Evolutionary conservation across 805 yeast genomes (phyloP), one percentile per base, ranked within the genome.

Genomic region (Candida maris): DNA sequence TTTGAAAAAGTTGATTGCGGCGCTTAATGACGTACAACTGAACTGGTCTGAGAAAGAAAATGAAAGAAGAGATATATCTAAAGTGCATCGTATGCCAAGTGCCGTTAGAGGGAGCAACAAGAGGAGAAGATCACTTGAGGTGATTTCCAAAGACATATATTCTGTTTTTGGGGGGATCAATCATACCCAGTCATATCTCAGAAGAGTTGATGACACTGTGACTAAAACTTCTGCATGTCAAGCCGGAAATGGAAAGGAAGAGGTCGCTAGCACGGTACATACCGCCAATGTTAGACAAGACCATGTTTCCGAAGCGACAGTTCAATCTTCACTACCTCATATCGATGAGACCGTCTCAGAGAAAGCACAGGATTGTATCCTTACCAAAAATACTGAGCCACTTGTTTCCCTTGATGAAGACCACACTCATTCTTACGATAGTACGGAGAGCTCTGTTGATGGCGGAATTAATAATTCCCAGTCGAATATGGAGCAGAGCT

Each of bases 131-230:
- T 25, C 39, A 7, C 20, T 39, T 12, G 28, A 22, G 3, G 32
- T 35, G 12, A 38, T 42, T 9, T 38, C 46, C 5, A 34, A 42
- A 14, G 41, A 42, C 14, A 42, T 42, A 3, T 42, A 39, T 32
- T 29, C 44, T 12, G 43, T 42, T 13, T 42, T 42, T 42, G 46
- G 46, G 4, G 46, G 46, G 7, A 22, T 36, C 3, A 28, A 29
- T 18, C 34, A 34, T 4, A 33, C 46, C 3, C 39, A 42, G 19
- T 39, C 44, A 3, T 42, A 39, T 27, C 44, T 42, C 5, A 19
- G 43, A 24, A 20, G 46, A 17, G 46, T 35, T 21, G 24, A 21
- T 21, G 24, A 21, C 12, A 21, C 24, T 9, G 12, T 21, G 24
- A 12, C 24, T 9, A 12, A 21, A 21, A 21, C 8, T 12, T 9